phyloP scores from a whole-genome alignment of 306 rosid genomes.

The Vicia villosa region DNA sequence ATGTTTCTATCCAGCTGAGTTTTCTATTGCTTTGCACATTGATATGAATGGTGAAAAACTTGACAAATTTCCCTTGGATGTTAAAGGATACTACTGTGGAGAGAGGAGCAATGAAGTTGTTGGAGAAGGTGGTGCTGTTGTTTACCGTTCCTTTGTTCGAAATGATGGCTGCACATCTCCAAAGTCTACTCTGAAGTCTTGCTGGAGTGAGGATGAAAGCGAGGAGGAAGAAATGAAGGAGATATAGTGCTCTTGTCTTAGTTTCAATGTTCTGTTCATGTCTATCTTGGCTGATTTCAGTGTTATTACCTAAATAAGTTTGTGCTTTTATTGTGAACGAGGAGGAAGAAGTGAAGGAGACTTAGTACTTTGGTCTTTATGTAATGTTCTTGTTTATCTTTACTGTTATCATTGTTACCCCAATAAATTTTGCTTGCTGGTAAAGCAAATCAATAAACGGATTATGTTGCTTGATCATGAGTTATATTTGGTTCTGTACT shows the following conservation, averaged over 20 bases:
- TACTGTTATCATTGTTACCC: too few species aligned
- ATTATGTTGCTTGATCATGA: neutral
- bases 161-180: slow-evolving; percentile 61
- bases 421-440: too few species aligned
- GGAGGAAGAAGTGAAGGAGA: too few species aligned
- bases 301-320: slow-evolving; percentile 31
- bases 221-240: slow-evolving; percentile 57
- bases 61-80: slow-evolving; percentile 47
- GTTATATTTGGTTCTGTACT: too few species aligned
- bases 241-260: slow-evolving; percentile 33
- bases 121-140: slow-evolving; percentile 59
- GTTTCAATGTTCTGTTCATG: neutral
- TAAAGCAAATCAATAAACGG: neutral
- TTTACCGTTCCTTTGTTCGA: slow-evolving; percentile 52
- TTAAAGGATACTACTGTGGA: slow-evolving; percentile 58
- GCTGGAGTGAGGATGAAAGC: slow-evolving; percentile 89
- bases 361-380: too few species aligned
- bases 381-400: too few species aligned
- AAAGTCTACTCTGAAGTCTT: slow-evolving; percentile 70
- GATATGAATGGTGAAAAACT: slow-evolving; percentile 38
- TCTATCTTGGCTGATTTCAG: neutral
- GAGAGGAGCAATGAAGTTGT: slow-evolving; percentile 57
- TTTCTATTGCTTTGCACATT: slow-evolving; percentile 78
- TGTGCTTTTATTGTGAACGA: slow-evolving; percentile 48
- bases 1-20: slow-evolving; percentile 80